phyloP scores from a whole-genome alignment of 2,329 filamentous ascomycete species.

The Clonostachys rosea region DNA sequence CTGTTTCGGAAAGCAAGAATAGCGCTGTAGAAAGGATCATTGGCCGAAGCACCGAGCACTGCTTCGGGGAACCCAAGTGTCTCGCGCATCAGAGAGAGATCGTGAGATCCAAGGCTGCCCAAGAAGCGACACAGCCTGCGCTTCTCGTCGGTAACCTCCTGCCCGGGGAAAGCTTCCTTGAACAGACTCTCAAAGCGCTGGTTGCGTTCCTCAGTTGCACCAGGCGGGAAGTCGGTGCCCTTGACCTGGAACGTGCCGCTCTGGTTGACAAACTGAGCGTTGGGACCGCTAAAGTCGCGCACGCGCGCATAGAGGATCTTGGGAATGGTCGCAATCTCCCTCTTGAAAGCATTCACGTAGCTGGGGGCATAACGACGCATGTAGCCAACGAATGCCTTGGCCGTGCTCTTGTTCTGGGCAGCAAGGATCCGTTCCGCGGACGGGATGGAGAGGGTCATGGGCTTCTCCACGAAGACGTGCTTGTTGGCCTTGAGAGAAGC shows the following conservation, averaged over 20 bases:
- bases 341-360: conserved; percentile 43
- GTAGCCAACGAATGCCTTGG: conserved; percentile 51
- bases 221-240: conserved; percentile 18
- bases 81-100: conserved; percentile 46
- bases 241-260: conserved; percentile 37
- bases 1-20: background rate
- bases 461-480: conserved; percentile 56
- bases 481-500: conserved; percentile 46
- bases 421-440: conserved; percentile 36
- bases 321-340: conserved; percentile 41
- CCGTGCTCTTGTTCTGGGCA: conserved; percentile 22
- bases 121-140: conserved; percentile 33
- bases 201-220: conserved; percentile 8
- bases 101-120: conserved; percentile 42
- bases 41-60: conserved; percentile 7
- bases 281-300: conserved; percentile 41
- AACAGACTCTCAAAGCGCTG: conserved; percentile 16
- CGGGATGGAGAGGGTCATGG: conserved; percentile 42
- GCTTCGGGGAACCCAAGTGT: conserved; percentile 13
- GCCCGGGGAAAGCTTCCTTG: conserved; percentile 22
- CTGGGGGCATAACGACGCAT: conserved; percentile 54
- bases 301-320: conserved; percentile 50
- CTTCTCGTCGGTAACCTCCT: conserved; percentile 17
- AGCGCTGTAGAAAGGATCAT: conserved; percentile 27
- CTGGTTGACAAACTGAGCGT: conserved; percentile 39